Evolutionary conservation across 106 monocot species (phyloP).

Genomic region (Hemerocallis citrina): DNA sequence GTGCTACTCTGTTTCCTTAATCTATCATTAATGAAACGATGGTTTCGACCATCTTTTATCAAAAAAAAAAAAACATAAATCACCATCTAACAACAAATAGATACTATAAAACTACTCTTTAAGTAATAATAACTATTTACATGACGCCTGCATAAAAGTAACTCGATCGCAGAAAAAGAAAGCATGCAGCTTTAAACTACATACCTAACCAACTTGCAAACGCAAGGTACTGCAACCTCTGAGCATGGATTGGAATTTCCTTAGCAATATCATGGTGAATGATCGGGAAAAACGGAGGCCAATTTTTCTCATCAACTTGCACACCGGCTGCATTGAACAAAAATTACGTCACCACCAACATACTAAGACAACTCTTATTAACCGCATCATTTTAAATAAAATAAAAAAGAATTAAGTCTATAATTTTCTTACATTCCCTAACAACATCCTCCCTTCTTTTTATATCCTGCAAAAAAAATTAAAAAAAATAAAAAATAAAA

Average conservation of each 20-base stretch:
- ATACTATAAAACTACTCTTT: too few species aligned
- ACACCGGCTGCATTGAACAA: constrained; percentile 65
- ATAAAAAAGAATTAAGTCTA: too few species aligned
- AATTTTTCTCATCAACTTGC: constrained; percentile 74
- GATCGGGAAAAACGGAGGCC: constrained; percentile 93
- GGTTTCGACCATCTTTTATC: too few species aligned
- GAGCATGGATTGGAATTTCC: constrained; percentile 86
- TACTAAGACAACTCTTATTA: neutral
- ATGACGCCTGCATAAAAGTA: too few species aligned
- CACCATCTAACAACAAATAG: too few species aligned
- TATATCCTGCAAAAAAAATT: constrained; percentile 7
- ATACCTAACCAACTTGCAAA: constrained; percentile 95
- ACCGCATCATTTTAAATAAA: neutral
- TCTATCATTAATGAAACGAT: too few species aligned
- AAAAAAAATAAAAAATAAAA: constrained; percentile 4
- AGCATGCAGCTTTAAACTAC: too few species aligned
- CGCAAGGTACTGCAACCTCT: constrained; percentile 88
- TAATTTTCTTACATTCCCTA: neutral
- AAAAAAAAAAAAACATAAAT: too few species aligned
- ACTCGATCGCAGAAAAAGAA: too few species aligned
- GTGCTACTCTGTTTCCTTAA: too few species aligned
- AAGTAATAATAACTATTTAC: too few species aligned
- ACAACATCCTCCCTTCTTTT: constrained; percentile 18
- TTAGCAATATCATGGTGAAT: constrained; percentile 97
- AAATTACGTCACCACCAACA: neutral